A percentile compares a stretch with the other conserved stretches of the same genome.
Evolutionary conservation across 2,329 filamentous ascomycete genomes (phyloP).

Genomic region (Penicillium griseofulvum): DNA sequence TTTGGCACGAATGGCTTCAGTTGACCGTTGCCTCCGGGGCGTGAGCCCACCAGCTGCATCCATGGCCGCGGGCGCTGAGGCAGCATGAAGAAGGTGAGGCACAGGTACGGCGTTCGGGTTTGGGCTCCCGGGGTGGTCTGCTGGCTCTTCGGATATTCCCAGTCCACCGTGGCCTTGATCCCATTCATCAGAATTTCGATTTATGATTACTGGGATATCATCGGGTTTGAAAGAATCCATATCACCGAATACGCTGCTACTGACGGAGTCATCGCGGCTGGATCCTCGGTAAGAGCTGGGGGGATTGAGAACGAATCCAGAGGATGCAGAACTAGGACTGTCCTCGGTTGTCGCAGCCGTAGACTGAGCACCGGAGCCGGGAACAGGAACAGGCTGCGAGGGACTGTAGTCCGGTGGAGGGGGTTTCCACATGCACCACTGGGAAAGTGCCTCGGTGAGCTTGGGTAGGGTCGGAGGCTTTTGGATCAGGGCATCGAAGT

Average conservation of each 20-base stretch:
- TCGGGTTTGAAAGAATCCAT: slow-evolving; percentile 75
- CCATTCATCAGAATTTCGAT: slow-evolving; percentile 75
- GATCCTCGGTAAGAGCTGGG: slow-evolving; percentile 74
- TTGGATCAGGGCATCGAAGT: slow-evolving; percentile 93
- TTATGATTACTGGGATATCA: slow-evolving; percentile 72
- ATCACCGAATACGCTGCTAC: slow-evolving; percentile 79
- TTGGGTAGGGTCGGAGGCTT: slow-evolving; percentile 95
- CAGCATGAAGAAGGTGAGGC: slow-evolving; percentile 57
- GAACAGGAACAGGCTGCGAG: slow-evolving; percentile 58
- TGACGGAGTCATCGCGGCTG: slow-evolving; percentile 84
- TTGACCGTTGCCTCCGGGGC: slow-evolving; percentile 63
- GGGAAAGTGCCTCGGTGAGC: slow-evolving; percentile 79
- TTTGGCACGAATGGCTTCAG: slow-evolving; percentile 72
- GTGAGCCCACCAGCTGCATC: slow-evolving; percentile 50
- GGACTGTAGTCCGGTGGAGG: slow-evolving; percentile 59
- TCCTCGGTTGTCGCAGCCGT: slow-evolving; percentile 66
- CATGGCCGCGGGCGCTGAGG: slow-evolving; percentile 64
- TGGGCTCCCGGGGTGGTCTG: slow-evolving; percentile 15
- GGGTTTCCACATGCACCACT: slow-evolving; percentile 90
- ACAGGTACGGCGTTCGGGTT: slow-evolving; percentile 40
- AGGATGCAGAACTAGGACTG: slow-evolving; percentile 79
- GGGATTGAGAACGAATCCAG: slow-evolving; percentile 65
- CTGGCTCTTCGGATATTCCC: slow-evolving; percentile 66
- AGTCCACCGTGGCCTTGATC: slow-evolving; percentile 64
- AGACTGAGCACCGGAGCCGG: slow-evolving; percentile 62